These are phyloP conservation scores for Wickerhamomyces alni DNA, from an alignment of 805 yeast species.

Conservation along the genomic window DNA sequence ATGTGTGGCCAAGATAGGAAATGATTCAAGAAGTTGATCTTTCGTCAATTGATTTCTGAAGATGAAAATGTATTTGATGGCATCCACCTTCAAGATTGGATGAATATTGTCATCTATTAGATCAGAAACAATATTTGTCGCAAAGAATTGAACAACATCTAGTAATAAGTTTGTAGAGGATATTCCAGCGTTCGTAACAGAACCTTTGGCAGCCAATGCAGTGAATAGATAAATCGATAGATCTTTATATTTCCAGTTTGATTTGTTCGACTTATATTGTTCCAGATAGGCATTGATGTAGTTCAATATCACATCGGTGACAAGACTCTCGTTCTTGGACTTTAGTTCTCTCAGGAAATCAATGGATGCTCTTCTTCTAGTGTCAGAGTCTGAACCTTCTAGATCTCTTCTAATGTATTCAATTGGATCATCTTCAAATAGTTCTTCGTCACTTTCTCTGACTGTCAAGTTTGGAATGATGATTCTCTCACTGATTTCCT, in stretches of 20 bases:
- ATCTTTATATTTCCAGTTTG: conserved; percentile 82
- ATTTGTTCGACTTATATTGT: conserved; percentile 36
- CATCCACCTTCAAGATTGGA: conserved; percentile 84
- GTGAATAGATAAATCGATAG: conserved; percentile 81
- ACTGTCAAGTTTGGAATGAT: conserved; percentile 84
- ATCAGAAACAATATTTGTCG: conserved; percentile 76
- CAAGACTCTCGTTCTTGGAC: conserved; percentile 64
- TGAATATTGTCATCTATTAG: conserved; percentile 52
- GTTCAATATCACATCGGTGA: conserved; percentile 67
- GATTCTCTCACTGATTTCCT: conserved; percentile 74
- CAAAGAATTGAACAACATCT: conserved; percentile 83
- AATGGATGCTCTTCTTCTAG: conserved; percentile 89
- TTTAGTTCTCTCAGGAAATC: conserved; percentile 86
- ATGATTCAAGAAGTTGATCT: conserved; percentile 68
- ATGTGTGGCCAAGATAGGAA: conserved; percentile 73
- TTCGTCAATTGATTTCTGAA: conserved; percentile 92
- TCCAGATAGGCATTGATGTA: conserved; percentile 65
- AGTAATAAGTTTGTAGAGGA: conserved; percentile 78
- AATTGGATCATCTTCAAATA: conserved; percentile 95
- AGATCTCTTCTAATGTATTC: conserved; percentile 88
- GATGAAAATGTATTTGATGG: conserved; percentile 82
- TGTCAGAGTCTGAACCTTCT: conserved; percentile 91
- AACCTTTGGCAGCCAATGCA: conserved; percentile 87
- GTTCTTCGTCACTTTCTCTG: conserved; percentile 84
- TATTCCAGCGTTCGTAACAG: conserved; percentile 81